Conservation (phyloP, 768 basidiomycete genomes). For the Neoboletus subvelutipes region DNA sequence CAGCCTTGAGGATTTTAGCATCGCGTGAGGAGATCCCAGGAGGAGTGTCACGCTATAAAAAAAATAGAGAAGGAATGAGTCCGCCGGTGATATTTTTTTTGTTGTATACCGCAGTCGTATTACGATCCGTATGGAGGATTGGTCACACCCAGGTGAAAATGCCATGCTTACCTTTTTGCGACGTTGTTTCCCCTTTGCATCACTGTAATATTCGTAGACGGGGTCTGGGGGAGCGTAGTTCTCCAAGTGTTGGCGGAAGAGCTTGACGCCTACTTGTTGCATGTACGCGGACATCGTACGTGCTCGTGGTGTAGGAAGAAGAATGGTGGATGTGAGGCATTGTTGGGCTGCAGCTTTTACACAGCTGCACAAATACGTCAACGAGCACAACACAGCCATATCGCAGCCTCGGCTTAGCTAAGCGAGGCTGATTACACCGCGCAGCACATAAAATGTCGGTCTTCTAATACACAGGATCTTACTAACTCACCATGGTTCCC, state of each 20-base stretch:
- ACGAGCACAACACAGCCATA: constrained; percentile 2
- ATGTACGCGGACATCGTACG: constrained; percentile 28
- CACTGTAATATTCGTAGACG: constrained; percentile 50
- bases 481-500: constrained; percentile 14
- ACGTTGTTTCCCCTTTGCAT: constrained; percentile 29
- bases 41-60: constrained; percentile 61
- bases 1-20: constrained; percentile 66
- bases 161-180: constrained; percentile 37
- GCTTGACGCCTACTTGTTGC: constrained; percentile 50
- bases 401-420: neutral
- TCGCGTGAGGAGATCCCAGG: constrained; percentile 78
- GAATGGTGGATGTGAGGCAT: neutral
- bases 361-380: constrained; percentile 15
- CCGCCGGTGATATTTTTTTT: neutral
- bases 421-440: neutral
- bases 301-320: neutral
- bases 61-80: constrained; percentile 5
- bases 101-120: neutral
- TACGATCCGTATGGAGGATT: no score
- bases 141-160: neutral
- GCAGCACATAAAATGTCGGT: neutral
- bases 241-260: constrained; percentile 65
- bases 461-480: neutral
- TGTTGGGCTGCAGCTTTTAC: neutral
- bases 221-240: constrained; percentile 73